phyloP scores from a whole-genome alignment of 352 stramenopile genomes.

The Globisporangium sylvaticum region DNA sequence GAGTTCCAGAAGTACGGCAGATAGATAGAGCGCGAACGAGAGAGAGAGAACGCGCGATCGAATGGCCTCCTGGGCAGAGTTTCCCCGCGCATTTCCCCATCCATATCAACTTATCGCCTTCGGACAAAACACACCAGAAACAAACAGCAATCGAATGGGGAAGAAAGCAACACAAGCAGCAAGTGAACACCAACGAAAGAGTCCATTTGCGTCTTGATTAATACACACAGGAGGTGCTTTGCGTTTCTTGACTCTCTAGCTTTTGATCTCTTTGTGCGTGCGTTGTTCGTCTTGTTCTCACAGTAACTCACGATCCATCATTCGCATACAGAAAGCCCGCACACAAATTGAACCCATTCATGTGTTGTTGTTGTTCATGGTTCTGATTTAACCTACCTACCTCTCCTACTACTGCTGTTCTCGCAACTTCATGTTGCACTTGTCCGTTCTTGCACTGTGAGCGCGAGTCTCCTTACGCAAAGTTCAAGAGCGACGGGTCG shows the following conservation, averaged over 20 bases:
- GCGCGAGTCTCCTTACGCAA: slow-evolving; percentile 5
- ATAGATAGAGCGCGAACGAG: slow-evolving; percentile 48
- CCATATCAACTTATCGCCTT: slow-evolving; percentile 3
- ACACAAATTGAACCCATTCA: neutral
- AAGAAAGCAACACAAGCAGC: neutral
- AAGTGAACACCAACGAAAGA: neutral
- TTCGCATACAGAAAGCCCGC: neutral
- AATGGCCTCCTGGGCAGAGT: neutral
- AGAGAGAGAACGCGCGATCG: neutral
- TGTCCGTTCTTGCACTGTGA: too few species aligned
- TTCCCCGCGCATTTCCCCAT: neutral
- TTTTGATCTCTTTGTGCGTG: neutral
- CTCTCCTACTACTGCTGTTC: neutral
- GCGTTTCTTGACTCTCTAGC: neutral
- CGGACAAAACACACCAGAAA: neutral
- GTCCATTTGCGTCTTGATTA: neutral
- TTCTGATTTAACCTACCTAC: slow-evolving; percentile 1
- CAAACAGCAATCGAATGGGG: neutral
- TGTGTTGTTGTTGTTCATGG: neutral
- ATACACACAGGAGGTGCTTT: neutral
- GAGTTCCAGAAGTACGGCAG: slow-evolving; percentile 98
- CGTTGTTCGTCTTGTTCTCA: neutral
- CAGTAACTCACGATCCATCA: neutral
- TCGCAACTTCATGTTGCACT: neutral
- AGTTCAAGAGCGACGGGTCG: slow-evolving; percentile 73